phyloP scores from a whole-genome alignment of 176 grass and related monocot species.

The Avena eriantha region DNA sequence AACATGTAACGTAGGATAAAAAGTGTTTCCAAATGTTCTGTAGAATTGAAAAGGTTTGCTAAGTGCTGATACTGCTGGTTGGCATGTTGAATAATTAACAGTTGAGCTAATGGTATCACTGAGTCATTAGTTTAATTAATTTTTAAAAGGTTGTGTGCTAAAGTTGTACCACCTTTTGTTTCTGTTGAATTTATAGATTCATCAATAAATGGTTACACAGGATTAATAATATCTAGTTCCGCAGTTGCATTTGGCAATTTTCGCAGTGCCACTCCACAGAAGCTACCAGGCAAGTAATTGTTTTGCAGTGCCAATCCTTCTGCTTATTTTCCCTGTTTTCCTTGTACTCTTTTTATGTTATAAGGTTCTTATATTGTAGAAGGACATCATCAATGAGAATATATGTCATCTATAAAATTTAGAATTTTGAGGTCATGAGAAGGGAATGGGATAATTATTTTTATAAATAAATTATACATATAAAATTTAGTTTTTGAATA shows the following conservation, averaged over 20 bases:
- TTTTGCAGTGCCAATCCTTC: background rate
- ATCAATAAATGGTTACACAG: background rate
- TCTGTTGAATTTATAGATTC: constrained; percentile 2
- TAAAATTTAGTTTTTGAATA: background rate
- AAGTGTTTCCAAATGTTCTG: background rate
- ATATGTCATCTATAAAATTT: background rate
- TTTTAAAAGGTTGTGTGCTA: background rate
- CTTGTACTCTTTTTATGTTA: background rate
- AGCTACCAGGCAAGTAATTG: constrained; percentile 11
- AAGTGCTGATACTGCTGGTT: background rate
- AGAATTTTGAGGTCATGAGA: background rate
- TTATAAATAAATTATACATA: background rate
- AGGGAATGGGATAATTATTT: background rate
- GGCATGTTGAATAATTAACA: background rate
- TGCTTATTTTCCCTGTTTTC: constrained; percentile 22
- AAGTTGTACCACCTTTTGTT: background rate
- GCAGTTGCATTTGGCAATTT: background rate
- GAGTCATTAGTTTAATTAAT: background rate
- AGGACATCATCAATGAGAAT: background rate
- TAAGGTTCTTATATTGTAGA: background rate
- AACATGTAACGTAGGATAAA: background rate
- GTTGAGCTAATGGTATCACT: background rate
- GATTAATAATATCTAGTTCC: background rate
- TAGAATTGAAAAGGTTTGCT: background rate
- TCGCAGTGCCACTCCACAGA: background rate